A percentile compares a stretch with the other conserved stretches of the same genome.
phyloP scores from a whole-genome alignment of 2,329 filamentous ascomycete species.

The Didymellaceae sp. region DNA sequence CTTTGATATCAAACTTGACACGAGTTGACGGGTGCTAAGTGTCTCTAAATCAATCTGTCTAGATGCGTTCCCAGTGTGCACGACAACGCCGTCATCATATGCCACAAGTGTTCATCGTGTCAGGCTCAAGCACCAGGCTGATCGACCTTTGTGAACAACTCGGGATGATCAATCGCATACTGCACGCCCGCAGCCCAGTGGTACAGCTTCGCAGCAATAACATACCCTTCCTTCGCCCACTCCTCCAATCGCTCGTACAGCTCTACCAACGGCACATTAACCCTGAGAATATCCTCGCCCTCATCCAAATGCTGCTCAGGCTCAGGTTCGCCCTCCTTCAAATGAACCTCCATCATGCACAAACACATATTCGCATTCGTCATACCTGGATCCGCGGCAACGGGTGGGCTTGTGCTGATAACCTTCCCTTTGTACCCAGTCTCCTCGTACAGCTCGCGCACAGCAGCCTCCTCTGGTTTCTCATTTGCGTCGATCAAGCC shows the following conservation, averaged over 20 bases:
- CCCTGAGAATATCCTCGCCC: conserved; percentile 38
- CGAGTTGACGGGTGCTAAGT: no score
- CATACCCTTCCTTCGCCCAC: conserved; percentile 34
- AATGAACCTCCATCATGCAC: conserved; percentile 34
- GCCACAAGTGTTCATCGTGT: neutral
- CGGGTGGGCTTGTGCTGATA: conserved; percentile 22
- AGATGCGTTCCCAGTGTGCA: no score
- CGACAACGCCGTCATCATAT: no score
- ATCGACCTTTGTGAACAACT: conserved; percentile 23
- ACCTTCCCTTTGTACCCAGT: conserved; percentile 64
- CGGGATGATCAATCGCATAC: conserved; percentile 35
- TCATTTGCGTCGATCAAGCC: conserved; percentile 59
- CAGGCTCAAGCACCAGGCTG: conserved; percentile 12
- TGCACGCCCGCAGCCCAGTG: conserved; percentile 38
- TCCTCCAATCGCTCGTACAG: conserved; percentile 30
- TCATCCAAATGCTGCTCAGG: conserved; percentile 40
- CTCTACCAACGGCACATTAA: conserved; percentile 32
- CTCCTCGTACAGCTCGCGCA: conserved; percentile 67
- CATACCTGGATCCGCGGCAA: conserved; percentile 38
- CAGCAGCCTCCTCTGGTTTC: conserved; percentile 61
- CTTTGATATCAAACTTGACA: no score
- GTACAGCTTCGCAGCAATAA: conserved; percentile 38
- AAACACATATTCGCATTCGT: conserved; percentile 35
- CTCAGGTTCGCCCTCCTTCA: conserved; percentile 27
- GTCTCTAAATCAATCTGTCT: no score